Base-by-base conservation (phyloP, 2,329 filamentous ascomycete genomes). In the Exophiala bonariae region DNA sequence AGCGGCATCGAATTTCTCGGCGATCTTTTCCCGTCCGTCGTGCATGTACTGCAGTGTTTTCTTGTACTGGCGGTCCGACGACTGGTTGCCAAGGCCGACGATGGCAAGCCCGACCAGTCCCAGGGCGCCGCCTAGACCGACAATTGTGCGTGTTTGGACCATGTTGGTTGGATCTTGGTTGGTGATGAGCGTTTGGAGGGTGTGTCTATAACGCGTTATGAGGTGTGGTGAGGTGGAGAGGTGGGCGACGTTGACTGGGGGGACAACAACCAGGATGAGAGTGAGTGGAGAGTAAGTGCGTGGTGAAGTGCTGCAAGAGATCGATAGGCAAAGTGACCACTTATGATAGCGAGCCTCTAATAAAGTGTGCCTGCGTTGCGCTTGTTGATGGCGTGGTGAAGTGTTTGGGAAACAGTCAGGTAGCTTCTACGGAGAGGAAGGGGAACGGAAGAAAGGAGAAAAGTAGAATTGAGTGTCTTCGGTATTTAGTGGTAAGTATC, bases 21-120 rank as follows among this genome's bases (percentile, higher is more conserved):
- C 35, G 37, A 56, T 47, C 55, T 49, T 53, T 17, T 59, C 57
- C 32, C 56, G 37, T 8, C 51, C 57, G 19, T 59, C 53, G 34
- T 59, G 57, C 57, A 59, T 59, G 49, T 59, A 59, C 39, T 52
- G 41, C 14, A 59, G 42, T 1, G 57, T 57, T 42, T 57, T 59
- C 47, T 57, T 58, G 54, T 58, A 59, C 35, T 59, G 54, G 13
- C 57, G 57, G 38, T 59, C 54, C 38, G 57, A 52, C 2, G 57
- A 56, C 33, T 51, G 43, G 30, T 57, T 41, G 40, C 54, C 55
- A 49, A 58, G 44, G 19, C 55, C 52, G 17, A 54, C 58, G 20
- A 59, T 23, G n/a, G 38, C 49, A 5, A 59, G 41, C 20, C 54
- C 48, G 18, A 41, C 51, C 37, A 55, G 48, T 14, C 56, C 56